Conservation (phyloP, 305 asterid genomes). For the Withania somnifera region DNA sequence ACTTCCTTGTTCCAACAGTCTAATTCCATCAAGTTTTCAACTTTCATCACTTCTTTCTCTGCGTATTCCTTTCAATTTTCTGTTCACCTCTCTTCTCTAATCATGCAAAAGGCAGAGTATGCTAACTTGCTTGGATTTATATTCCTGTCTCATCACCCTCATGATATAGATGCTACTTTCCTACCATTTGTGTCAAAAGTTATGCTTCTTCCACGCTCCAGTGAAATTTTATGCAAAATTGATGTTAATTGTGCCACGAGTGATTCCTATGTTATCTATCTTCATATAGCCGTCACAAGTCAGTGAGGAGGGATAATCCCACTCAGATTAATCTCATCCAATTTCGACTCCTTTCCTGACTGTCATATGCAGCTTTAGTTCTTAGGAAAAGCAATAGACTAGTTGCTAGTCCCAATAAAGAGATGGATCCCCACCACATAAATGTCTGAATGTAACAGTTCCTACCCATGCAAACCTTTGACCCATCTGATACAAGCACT, state of each 20-base stretch:
- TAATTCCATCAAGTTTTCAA: not conserved
- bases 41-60: not conserved
- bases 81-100: not conserved
- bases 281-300: not conserved
- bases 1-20: not conserved
- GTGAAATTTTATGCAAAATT: not conserved
- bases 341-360: constrained; percentile 17
- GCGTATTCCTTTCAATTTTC: not conserved
- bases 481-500: constrained; percentile 20
- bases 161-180: not conserved
- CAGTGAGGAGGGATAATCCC: not conserved
- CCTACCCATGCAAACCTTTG: constrained; percentile 46
- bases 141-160: not conserved
- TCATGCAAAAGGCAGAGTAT: not conserved
- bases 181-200: not conserved
- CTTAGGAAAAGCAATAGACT: constrained; percentile 34
- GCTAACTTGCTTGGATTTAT: not conserved
- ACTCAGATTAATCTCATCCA: not conserved
- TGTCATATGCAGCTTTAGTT: constrained; percentile 37
- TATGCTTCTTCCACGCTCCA: not conserved
- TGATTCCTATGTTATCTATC: not conserved
- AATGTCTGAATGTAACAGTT: constrained; percentile 44
- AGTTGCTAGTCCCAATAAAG: constrained; percentile 39
- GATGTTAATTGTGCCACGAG: not conserved
- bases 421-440: constrained; percentile 48